A percentile compares a stretch with the other conserved stretches of the same genome.
Evolutionary conservation across 441 rosid species (phyloP).

Genomic region (Adansonia rubrostipa): DNA sequence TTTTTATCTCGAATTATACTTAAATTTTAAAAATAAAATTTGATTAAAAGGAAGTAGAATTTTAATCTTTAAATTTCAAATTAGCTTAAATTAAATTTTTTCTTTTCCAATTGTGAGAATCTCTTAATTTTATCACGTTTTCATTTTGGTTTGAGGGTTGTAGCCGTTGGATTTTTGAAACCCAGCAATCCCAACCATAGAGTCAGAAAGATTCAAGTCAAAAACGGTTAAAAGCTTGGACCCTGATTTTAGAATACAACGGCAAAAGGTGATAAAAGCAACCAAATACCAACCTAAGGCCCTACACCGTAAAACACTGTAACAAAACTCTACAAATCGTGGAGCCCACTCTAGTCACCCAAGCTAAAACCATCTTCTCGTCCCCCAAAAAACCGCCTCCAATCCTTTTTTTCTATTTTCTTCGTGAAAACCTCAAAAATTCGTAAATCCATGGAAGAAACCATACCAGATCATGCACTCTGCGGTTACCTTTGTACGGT

Average conservation of each 20-base stretch:
- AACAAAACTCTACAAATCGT: not conserved
- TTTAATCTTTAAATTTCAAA: too few species aligned
- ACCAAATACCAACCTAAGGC: not conserved
- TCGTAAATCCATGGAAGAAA: conserved; percentile 31
- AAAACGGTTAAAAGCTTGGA: not conserved
- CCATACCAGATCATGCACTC: conserved; percentile 55
- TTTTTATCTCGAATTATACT: too few species aligned
- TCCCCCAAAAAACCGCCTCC: not conserved
- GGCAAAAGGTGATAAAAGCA: not conserved
- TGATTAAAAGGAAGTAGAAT: too few species aligned
- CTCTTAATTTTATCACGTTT: too few species aligned
- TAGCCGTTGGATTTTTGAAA: too few species aligned
- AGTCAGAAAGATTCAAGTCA: too few species aligned
- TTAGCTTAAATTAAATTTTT: too few species aligned
- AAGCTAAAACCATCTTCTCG: not conserved
- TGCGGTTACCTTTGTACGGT: conserved; percentile 76
- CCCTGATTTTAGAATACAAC: not conserved
- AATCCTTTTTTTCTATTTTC: not conserved
- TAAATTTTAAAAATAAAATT: too few species aligned
- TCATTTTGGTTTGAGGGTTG: too few species aligned
- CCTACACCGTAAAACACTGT: not conserved
- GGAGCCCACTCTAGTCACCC: not conserved
- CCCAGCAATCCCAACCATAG: too few species aligned
- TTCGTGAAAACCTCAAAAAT: not conserved
- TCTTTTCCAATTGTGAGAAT: too few species aligned